These are phyloP conservation scores for Fusarium sterilihyphosum DNA, from an alignment of 2,329 filamentous ascomycete species.

Conservation along the genomic window DNA sequence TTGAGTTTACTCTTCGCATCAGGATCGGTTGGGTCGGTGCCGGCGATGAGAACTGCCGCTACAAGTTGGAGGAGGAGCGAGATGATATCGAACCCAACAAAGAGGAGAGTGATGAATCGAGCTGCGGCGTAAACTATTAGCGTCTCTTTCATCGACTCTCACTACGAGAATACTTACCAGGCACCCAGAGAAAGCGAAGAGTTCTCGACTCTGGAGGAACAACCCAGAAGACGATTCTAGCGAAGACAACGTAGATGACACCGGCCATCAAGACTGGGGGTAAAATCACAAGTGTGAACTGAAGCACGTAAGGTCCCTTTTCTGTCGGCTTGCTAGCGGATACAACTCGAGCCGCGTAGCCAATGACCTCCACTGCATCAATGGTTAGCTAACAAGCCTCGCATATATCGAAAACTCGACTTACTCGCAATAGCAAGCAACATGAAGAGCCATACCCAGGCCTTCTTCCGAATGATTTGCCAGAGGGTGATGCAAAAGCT, in stretches of 20 bases:
- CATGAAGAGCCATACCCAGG: constrained; percentile 38
- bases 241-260: constrained; percentile 41
- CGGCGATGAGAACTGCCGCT: constrained; percentile 53
- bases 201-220: constrained; percentile 33
- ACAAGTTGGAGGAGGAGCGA: constrained; percentile 52
- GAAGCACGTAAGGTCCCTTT: constrained; percentile 30
- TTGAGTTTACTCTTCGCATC: constrained; percentile 44
- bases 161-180: constrained; percentile 3
- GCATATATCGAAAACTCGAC: rapidly evolving
- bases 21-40: constrained; percentile 45
- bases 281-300: constrained; percentile 37
- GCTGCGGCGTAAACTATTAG: background rate
- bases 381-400: background rate
- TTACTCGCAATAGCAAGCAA: constrained; percentile 28
- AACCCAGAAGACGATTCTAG: constrained; percentile 37
- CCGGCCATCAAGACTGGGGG: constrained; percentile 40
- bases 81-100: constrained; percentile 53
- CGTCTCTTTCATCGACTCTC: rapidly evolving
- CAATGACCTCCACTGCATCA: constrained; percentile 21
- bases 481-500: constrained; percentile 28
- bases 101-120: constrained; percentile 49
- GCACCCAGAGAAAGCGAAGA: constrained; percentile 34
- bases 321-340: constrained; percentile 26
- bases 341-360: constrained; percentile 26
- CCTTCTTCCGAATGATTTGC: constrained; percentile 28